Percentiles rank a stretch among this genome's conserved stretches.
phyloP scores from a whole-genome alignment of 805 yeast genomes.

The Sugiyamaella valdiviana region DNA sequence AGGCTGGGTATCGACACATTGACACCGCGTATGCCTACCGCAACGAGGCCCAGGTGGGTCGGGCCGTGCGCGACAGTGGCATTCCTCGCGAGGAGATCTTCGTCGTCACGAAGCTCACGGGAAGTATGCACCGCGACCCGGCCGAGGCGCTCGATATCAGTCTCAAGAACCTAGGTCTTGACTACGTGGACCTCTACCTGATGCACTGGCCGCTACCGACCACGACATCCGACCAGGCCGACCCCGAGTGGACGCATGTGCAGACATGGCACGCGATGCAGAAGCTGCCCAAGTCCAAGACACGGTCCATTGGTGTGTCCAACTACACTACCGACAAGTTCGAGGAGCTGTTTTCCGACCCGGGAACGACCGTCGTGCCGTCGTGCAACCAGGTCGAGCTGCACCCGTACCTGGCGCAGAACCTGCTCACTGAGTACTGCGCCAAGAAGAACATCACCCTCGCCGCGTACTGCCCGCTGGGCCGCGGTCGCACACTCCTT shows the following conservation, averaged over 20 bases:
- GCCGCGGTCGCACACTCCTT: slow-evolving; percentile 53
- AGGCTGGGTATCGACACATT: slow-evolving; percentile 63
- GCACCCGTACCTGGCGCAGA: slow-evolving; percentile 67
- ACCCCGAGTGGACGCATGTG: slow-evolving; percentile 28
- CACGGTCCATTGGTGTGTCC: slow-evolving; percentile 68
- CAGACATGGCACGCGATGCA: slow-evolving; percentile 63
- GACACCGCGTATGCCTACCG: slow-evolving; percentile 70
- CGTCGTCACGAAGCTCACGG: slow-evolving; percentile 61
- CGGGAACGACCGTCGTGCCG: slow-evolving; percentile 43
- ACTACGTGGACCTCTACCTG: slow-evolving; percentile 59
- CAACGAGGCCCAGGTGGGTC: slow-evolving; percentile 62
- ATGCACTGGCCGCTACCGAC: slow-evolving; percentile 60
- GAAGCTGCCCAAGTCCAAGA: slow-evolving; percentile 43
- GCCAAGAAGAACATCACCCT: slow-evolving; percentile 46
- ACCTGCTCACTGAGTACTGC: slow-evolving; percentile 47
- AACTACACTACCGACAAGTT: slow-evolving; percentile 54
- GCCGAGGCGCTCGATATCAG: slow-evolving; percentile 46
- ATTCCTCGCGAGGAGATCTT: slow-evolving; percentile 47
- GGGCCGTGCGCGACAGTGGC: slow-evolving; percentile 38
- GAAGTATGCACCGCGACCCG: slow-evolving; percentile 34
- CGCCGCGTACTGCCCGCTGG: slow-evolving; percentile 71
- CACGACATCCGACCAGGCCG: slow-evolving; percentile 17
- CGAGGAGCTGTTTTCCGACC: slow-evolving; percentile 40
- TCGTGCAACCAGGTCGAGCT: slow-evolving; percentile 70
- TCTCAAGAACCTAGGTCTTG: slow-evolving; percentile 46